Conservation (phyloP, 768 basidiomycete genomes). For the Tulasnella sp. region DNA sequence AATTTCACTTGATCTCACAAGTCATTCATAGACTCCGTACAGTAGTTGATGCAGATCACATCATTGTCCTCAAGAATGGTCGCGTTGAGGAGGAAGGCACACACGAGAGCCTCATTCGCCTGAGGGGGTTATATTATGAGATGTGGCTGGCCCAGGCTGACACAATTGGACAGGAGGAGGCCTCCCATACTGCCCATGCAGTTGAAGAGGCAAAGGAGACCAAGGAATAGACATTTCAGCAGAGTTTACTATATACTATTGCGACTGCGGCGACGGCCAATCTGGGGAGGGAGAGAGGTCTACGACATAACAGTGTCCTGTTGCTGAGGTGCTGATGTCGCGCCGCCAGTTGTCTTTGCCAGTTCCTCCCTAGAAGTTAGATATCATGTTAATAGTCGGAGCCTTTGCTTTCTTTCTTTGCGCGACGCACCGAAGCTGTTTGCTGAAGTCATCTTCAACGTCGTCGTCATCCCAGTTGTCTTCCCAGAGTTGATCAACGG, state of each 20-base stretch:
- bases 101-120: slow-evolving; percentile 75
- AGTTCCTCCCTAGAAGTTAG: slow-evolving; percentile 15
- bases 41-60: slow-evolving; percentile 88
- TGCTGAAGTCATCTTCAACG: slow-evolving; percentile 94
- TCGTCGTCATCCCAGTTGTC: slow-evolving; percentile 99
- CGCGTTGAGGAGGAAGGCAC: slow-evolving; percentile 88
- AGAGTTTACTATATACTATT: not conserved
- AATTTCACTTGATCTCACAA: not conserved
- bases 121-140: slow-evolving; percentile 64
- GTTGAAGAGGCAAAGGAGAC: not conserved
- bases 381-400: not conserved
- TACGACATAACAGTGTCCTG: slow-evolving; percentile 21
- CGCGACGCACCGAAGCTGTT: slow-evolving; percentile 77
- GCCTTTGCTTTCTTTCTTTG: not conserved
- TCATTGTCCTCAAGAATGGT: slow-evolving; percentile 92
- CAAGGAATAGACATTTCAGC: not conserved
- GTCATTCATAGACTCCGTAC: slow-evolving; percentile 56
- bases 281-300: not conserved
- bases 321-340: not conserved
- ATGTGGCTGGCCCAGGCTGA: slow-evolving; percentile 73
- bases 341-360: slow-evolving; percentile 3
- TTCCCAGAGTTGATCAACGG: slow-evolving; percentile 82
- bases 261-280: not conserved
- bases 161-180: not conserved
- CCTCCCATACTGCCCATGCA: no score